A percentile compares a stretch with the other conserved stretches of the same genome.
Evolutionary conservation across 2,329 filamentous ascomycete genomes (phyloP).

Genomic region (Graphilbum fragrans): DNA sequence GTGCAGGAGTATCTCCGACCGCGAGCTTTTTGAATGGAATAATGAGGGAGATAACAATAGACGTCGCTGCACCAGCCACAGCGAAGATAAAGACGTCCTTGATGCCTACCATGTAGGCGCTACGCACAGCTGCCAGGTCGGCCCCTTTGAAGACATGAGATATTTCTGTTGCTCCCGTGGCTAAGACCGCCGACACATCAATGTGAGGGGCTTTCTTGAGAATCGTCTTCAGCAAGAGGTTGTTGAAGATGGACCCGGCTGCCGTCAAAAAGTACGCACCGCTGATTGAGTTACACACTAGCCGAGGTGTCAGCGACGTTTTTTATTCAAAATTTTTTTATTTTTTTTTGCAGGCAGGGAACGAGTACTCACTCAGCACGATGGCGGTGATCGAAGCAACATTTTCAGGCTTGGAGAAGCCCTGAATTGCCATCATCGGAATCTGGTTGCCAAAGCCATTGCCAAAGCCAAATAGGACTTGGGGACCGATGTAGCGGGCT

Average conservation of each 20-base stretch:
- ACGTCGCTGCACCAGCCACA: neutral
- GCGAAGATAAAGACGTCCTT: constrained; percentile 1
- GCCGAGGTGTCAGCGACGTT: neutral
- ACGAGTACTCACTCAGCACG: neutral
- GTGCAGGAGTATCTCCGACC: no score
- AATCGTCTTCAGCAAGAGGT: neutral
- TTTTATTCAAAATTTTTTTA: neutral
- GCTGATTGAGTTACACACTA: neutral
- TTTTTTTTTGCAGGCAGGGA: neutral
- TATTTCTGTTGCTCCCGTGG: neutral
- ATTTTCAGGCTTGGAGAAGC: neutral
- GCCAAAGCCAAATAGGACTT: constrained; percentile 1
- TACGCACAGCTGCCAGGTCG: neutral
- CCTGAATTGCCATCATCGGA: neutral
- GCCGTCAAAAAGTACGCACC: constrained; percentile 1
- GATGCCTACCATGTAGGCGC: neutral
- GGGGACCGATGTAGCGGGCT: constrained; percentile 1
- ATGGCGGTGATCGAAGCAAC: neutral
- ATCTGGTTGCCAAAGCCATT: constrained; percentile 1
- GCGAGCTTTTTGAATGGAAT: no score
- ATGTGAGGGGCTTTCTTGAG: neutral
- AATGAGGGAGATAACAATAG: neutral
- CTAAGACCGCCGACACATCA: neutral
- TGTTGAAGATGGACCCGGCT: constrained; percentile 1
- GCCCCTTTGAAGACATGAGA: neutral